Base-by-base conservation (phyloP, 179 eudicot species). In the Nepenthes alata region DNA sequence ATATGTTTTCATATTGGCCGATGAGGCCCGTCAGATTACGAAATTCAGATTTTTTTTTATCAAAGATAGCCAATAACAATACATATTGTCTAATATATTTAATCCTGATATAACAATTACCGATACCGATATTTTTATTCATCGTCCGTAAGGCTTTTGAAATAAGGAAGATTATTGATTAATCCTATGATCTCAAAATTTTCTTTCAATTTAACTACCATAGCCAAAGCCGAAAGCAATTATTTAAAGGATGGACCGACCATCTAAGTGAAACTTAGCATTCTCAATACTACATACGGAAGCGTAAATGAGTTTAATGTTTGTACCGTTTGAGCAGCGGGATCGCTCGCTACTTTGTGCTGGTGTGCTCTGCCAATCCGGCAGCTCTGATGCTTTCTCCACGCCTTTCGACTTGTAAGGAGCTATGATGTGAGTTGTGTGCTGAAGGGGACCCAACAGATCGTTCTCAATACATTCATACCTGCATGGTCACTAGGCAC, bases 391-490 rank as follows among this genome's bases (percentile, higher is more conserved):
- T 58, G 82, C 82, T 63, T 71, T 78, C 68, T 78, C 78, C 72
- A 74, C 47, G 25, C 82, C 82, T 63, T 68, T 68, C 6, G 82
- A 68, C 54, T 48, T 59, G 61, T 71, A 74, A 11, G 82, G 78
- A 35, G 82, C 82, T 53, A 78, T 78, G 16, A 49, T 39, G 67
- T 71, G 71, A 44, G 62, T 74, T 47, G 78, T 68, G 57, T 56
- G 74, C 74, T 70, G 71, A 35, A 78, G 74, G 61, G 74, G 57
- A 35, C 76, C 81, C 49, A 78, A 66, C 47, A 78, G 63, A 56
- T 78, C 82, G 36, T 52, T 62, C 63, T 74, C 82, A 8, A 78
- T 78, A 68, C 74, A 74, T 41, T 78, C 78, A 39, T 71, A 74
- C 78, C 82, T 78, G 71, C 58, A 68, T 37, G 48, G 3, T 38